These are phyloP conservation scores for Colletotrichum sp. DNA, from an alignment of 2,329 filamentous ascomycete genomes.

Conservation along the genomic window DNA sequence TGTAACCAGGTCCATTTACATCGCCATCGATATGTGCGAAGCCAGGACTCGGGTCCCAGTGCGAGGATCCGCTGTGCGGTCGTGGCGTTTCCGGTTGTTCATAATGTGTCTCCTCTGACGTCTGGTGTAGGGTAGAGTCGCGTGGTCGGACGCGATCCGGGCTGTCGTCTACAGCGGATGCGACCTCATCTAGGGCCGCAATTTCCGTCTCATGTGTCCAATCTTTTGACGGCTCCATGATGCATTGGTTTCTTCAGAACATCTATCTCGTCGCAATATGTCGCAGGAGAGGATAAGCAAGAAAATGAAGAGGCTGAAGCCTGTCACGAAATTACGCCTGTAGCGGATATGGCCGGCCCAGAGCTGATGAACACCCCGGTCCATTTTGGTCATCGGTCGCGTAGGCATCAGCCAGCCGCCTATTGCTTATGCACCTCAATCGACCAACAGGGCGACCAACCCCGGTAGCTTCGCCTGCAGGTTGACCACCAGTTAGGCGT, in stretches of 20 bases:
- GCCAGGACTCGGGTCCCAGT: constrained; percentile 38
- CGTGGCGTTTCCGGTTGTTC: neutral
- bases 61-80: neutral
- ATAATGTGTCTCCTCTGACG: neutral
- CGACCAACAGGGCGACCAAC: neutral
- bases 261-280: neutral
- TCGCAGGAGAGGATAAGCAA: neutral
- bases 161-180: neutral
- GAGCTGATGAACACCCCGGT: neutral
- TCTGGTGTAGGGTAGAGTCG: neutral
- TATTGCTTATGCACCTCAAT: neutral
- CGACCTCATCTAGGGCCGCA: neutral
- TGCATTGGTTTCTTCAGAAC: neutral
- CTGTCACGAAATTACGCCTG: neutral
- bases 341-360: neutral
- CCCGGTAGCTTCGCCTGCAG: neutral
- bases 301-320: neutral
- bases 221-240: neutral
- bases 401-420: neutral
- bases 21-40: constrained; percentile 49
- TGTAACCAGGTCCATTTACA: constrained; percentile 47
- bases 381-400: neutral
- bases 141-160: neutral
- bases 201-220: constrained; percentile 9
- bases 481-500: neutral